A percentile compares a stretch with the other conserved stretches of the same genome.
Conservation (phyloP, 1,284 basidiomycete genomes). For the Amylostereum areolatum region DNA sequence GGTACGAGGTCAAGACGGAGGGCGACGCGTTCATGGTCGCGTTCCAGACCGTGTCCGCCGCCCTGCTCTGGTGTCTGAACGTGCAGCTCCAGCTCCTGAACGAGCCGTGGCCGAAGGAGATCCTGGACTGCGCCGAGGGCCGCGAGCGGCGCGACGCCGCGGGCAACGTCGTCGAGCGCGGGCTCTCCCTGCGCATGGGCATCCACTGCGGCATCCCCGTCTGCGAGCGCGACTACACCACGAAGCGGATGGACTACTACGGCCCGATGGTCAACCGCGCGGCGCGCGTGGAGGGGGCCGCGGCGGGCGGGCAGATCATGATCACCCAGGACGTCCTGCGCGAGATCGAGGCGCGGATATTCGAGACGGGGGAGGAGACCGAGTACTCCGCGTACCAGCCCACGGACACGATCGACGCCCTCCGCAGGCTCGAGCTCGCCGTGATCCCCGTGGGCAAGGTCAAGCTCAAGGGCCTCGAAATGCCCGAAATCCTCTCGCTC, state of each 20-base stretch:
- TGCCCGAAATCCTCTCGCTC: conserved; percentile 80
- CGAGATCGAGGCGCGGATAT: conserved; percentile 67
- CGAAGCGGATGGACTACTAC: conserved; percentile 96
- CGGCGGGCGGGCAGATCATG: conserved; percentile 94
- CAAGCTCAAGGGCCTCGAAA: conserved; percentile 91
- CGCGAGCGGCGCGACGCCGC: conserved; percentile 71
- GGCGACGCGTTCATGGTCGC: conserved; percentile 99
- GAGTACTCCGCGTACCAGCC: conserved; percentile 54
- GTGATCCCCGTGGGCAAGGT: conserved; percentile 83
- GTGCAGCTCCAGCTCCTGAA: conserved; percentile 84
- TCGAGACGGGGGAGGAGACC: conserved; percentile 49
- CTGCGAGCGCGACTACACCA: conserved; percentile 93
- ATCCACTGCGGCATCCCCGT: conserved; percentile 91
- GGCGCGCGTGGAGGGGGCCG: conserved; percentile 78
- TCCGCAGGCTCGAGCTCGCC: conserved; percentile 71
- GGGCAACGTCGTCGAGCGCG: conserved; percentile 76
- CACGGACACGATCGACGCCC: conserved; percentile 57
- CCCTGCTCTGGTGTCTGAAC: conserved; percentile 87
- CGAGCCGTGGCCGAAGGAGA: conserved; percentile 92
- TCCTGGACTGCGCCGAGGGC: conserved; percentile 91
- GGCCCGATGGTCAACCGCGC: conserved; percentile 93
- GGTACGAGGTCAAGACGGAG: conserved; percentile 99
- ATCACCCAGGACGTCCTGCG: conserved; percentile 86
- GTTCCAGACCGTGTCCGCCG: conserved; percentile 85
- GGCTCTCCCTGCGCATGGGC: conserved; percentile 95